A percentile compares a stretch with the other conserved stretches of the same genome.
phyloP scores from a whole-genome alignment of 345 rosid genomes.

The Melaleuca quinquenervia region DNA sequence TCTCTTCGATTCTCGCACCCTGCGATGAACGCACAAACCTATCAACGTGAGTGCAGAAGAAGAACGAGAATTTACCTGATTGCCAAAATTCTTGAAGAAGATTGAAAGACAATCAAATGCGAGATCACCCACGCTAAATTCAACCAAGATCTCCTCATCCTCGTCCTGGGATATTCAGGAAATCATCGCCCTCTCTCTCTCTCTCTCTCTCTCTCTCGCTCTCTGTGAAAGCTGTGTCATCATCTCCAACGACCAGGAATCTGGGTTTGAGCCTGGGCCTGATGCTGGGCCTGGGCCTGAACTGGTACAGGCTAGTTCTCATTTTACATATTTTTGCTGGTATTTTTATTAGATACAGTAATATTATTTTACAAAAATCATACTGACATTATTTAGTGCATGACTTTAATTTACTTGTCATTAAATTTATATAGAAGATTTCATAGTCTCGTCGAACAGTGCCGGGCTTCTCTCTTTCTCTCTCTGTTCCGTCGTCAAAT shows the following conservation, averaged over 20 bases:
- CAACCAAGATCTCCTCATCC: slow-evolving; percentile 30
- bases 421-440: too few relatives aligned
- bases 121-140: slow-evolving; percentile 14
- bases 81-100: slow-evolving; percentile 22
- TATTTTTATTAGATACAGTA: not conserved
- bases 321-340: not conserved
- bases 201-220: not conserved
- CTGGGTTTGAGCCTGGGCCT: not conserved
- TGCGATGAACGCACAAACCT: not conserved
- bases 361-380: too few relatives aligned
- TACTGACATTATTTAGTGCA: not conserved
- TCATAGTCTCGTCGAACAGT: not conserved
- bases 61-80: slow-evolving; percentile 26
- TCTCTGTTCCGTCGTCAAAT: not conserved
- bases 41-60: not conserved
- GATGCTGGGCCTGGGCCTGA: not conserved
- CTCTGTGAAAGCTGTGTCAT: not conserved
- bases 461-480: not conserved
- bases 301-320: not conserved
- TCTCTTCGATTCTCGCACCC: not conserved
- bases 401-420: too few relatives aligned
- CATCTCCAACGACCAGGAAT: not conserved
- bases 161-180: not conserved
- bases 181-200: not conserved
- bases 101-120: slow-evolving; percentile 15